Base-by-base conservation (phyloP, 306 rosid genomes). In the Begonia peltatifolia region DNA sequence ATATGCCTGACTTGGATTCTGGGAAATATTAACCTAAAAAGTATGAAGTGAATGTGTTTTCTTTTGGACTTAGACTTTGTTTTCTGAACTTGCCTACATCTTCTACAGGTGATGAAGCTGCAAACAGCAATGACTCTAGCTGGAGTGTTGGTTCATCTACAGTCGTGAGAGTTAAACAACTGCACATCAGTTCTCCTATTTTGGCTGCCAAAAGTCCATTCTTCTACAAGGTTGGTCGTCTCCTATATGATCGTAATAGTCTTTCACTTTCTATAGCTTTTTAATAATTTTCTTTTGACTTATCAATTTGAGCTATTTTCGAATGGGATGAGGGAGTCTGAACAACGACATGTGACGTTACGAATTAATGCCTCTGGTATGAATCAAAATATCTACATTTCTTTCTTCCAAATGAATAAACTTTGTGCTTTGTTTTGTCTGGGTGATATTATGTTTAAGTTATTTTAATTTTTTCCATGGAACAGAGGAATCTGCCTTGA, bases 131-230 rank as follows among this genome's bases (percentile, higher is more conserved):
- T 60, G 99, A 84, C 56, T 77, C 95, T 12, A 76, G 63, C 73
- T 81, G 82, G 86, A 78, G 88, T 69, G 77, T 83, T 94, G 88
- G 78, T 59, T 73, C 72, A 57, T 79, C 93, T 14, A 56, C 84
- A 12, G 84, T 79, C 74, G 67, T 84, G 61, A 83, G 73, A 70
- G 82, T 87, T 68, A 92, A 74, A 76, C 79, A 84, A 16, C 61
- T 92, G 50, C 94, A 92, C 57, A 92, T 92, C 17, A 92, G 99
- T 66, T 92, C 99, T 57, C 99, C 96, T 48, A 92, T 92, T 68
- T 66, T 92, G 84, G 99, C 99, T 49, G 96, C 99, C 49, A 92
- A 92, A 74, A 92, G 99, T 64, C 96, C 99, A 11, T 92, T 83
- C 64, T 92, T 92, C 77, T 87, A 87, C 35, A 83, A 87, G 94